Base-by-base conservation (phyloP, 2,329 filamentous ascomycete genomes). In the Penicillium concentricum region DNA sequence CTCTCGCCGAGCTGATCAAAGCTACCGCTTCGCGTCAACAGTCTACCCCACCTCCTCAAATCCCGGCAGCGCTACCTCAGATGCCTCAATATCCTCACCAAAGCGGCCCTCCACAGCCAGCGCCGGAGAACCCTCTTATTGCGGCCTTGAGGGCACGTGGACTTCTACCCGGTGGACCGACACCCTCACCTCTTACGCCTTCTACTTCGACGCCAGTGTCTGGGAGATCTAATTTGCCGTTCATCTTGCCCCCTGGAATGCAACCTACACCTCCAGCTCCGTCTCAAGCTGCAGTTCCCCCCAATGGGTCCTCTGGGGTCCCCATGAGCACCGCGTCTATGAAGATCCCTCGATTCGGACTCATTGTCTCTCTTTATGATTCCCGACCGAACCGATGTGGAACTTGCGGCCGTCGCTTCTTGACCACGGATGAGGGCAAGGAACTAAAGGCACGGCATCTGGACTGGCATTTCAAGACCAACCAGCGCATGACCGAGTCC, bases 391-490 rank as follows among this genome's bases (percentile, higher is more conserved):
- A 92, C 57, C 90, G 92, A 55, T 99, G 94, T 73, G 90, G 88
- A 13, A 93, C 93, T 57, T 99, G 94, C 71, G 94, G 93, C 24
- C 85, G 92, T 58, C 87, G 94, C 2, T 99, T 99, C 73, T 83
- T 83, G 52, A 84, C 84, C 5, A 90, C 90, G 47, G 85, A 87
- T 13, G 86, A 90, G 62, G 93, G 93, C 13, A 89, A 86, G 67
- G 87, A 88, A 70, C 90, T 89, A 79, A 97, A 97, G 78, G 90
- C 88, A 24, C 86, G 88, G 3, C 94, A 99, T 72, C 87, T 99
- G 81, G 94, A 99, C 75, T 99, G 94, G 94, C 94, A 99, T 75
- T 99, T 99, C 78, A 87, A 89, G 55, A 92, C 93, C 24, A 93
- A 97, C 69, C 89, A 92, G 68, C 88, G 92, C 44, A 91, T 95